phyloP scores from a whole-genome alignment of 2,329 filamentous ascomycete genomes.

The Penicillium sp. region DNA sequence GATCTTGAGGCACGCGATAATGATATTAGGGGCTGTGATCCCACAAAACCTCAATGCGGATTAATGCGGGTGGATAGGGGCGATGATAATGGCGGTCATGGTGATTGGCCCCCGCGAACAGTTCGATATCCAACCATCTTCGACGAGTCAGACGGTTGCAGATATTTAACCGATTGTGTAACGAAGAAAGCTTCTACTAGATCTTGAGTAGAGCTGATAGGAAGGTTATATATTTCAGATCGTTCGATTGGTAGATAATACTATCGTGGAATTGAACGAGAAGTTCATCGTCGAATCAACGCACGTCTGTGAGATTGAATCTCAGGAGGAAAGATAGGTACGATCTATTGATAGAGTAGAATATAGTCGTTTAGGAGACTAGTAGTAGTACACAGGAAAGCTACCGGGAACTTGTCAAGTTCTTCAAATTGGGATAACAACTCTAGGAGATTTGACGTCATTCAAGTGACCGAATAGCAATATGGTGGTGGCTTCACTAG shows the following conservation, averaged over 20 bases:
- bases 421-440: too few species aligned
- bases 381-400: too few species aligned
- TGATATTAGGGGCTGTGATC: background rate
- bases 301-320: background rate
- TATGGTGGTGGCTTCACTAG: too few species aligned
- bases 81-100: constrained; percentile 2
- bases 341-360: too few species aligned
- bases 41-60: background rate
- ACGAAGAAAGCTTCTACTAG: background rate
- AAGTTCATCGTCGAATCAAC: background rate
- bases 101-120: constrained; percentile 3
- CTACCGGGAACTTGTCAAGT: too few species aligned
- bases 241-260: background rate
- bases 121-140: background rate
- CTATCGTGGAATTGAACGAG: too few species aligned
- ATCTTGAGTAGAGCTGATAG: background rate
- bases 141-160: background rate
- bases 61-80: constrained; percentile 1
- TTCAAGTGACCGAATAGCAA: too few species aligned
- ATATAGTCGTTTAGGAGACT: too few species aligned
- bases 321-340: too few species aligned
- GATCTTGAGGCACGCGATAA: constrained; percentile 1
- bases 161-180: background rate
- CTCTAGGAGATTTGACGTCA: too few species aligned
- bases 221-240: background rate